These are phyloP conservation scores for Phoma herbarum DNA, from an alignment of 2,329 filamentous ascomycete genomes.

Conservation along the genomic window DNA sequence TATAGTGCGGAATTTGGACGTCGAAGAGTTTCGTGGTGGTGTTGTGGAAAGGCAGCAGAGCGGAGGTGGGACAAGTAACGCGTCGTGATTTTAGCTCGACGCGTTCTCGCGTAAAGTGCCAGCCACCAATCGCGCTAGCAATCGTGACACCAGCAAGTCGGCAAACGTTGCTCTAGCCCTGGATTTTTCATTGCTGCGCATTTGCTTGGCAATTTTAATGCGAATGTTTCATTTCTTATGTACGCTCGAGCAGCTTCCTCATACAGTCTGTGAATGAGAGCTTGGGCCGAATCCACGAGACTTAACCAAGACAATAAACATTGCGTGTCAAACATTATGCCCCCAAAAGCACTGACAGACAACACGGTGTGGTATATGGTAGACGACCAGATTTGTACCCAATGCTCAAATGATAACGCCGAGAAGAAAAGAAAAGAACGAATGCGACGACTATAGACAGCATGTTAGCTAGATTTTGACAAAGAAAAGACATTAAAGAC, in stretches of 20 bases:
- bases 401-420: slow-evolving; percentile 12
- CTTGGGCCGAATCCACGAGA: slow-evolving; percentile 12
- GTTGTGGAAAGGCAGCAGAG: slow-evolving; percentile 16
- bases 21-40: slow-evolving; percentile 1
- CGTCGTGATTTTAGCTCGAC: slow-evolving; percentile 12
- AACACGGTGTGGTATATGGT: slow-evolving; percentile 12
- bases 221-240: background rate
- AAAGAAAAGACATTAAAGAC: slow-evolving; percentile 37
- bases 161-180: background rate
- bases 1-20: background rate
- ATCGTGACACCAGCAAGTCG: background rate
- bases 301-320: slow-evolving; percentile 1
- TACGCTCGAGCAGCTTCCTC: slow-evolving; percentile 16
- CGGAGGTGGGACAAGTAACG: slow-evolving; percentile 14
- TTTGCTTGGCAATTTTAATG: background rate
- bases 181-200: background rate
- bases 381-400: slow-evolving; percentile 7
- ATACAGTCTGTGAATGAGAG: slow-evolving; percentile 12
- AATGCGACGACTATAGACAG: slow-evolving; percentile 1
- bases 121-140: slow-evolving; percentile 5
- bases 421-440: background rate
- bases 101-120: slow-evolving; percentile 21
- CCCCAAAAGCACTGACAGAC: slow-evolving; percentile 7
- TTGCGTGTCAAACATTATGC: slow-evolving; percentile 14
- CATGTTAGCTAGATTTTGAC: slow-evolving; percentile 4